Evolutionary conservation across 352 stramenopile genomes (phyloP).

Genomic region (Globisporangium nunn): DNA sequence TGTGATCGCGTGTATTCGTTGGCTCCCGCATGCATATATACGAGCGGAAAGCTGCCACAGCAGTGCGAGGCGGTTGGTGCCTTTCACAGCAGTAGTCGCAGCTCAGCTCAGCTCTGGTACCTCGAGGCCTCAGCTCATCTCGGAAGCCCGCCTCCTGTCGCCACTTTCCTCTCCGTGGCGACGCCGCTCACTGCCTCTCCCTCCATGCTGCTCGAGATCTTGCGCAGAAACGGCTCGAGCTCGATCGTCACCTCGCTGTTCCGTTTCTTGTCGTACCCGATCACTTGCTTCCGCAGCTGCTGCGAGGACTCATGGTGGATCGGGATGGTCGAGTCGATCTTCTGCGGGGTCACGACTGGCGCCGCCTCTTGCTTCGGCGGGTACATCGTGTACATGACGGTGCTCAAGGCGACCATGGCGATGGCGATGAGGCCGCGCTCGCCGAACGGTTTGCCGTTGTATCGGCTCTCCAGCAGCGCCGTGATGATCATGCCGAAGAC

Average conservation of each 20-base stretch:
- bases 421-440: conserved; percentile 46
- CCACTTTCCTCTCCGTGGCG: not conserved
- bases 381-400: conserved; percentile 68
- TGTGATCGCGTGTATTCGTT: conserved; percentile 4
- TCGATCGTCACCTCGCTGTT: conserved; percentile 22
- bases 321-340: conserved; percentile 11
- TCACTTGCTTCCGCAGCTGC: conserved; percentile 6
- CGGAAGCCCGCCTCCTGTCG: conserved; percentile 5
- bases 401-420: conserved; percentile 50
- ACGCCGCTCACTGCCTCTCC: not conserved
- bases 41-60: too few species aligned
- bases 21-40: not conserved
- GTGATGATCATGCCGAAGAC: conserved; percentile 79
- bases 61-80: too few species aligned
- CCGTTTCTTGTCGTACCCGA: conserved; percentile 28
- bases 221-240: conserved; percentile 34
- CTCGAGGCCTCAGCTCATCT: conserved; percentile 2
- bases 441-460: conserved; percentile 69
- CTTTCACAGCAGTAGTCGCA: not conserved
- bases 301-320: conserved; percentile 5
- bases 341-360: conserved; percentile 7
- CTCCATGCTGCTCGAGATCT: conserved; percentile 2
- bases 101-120: not conserved
- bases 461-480: conserved; percentile 54
- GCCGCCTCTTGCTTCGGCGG: conserved; percentile 29